Percentiles rank a stretch among this genome's conserved stretches.
Evolutionary conservation across 108 stramenopile species (phyloP).

Genomic region (Skeletonema potamos): DNA sequence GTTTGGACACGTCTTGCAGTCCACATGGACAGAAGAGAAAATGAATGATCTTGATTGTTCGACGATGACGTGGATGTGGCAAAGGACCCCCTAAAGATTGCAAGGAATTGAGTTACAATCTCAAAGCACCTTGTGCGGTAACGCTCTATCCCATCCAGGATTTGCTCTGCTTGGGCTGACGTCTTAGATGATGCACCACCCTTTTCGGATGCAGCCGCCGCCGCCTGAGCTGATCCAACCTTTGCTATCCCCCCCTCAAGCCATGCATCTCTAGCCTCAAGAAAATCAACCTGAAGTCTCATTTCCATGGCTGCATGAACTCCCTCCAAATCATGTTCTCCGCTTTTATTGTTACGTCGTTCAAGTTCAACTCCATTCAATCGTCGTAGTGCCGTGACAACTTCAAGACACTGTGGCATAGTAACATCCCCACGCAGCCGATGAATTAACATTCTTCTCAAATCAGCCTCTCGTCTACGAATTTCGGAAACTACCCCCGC

Average conservation of each 20-base stretch:
- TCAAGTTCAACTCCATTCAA: slow-evolving; percentile 85
- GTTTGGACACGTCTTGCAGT: slow-evolving; percentile 69
- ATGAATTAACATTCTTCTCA: slow-evolving; percentile 72
- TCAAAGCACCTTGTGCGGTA: slow-evolving; percentile 89
- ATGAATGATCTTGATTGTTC: slow-evolving; percentile 46
- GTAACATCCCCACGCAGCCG: slow-evolving; percentile 77
- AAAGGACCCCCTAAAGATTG: slow-evolving; percentile 72
- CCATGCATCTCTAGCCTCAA: slow-evolving; percentile 86
- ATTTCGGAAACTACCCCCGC: slow-evolving; percentile 75
- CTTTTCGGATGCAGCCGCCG: slow-evolving; percentile 5
- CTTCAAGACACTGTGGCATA: slow-evolving; percentile 87
- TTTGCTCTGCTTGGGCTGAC: slow-evolving; percentile 62
- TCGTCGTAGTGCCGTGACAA: slow-evolving; percentile 80
- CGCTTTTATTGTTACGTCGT: slow-evolving; percentile 37
- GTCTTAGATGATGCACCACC: slow-evolving; percentile 9
- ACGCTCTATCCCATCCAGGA: slow-evolving; percentile 84
- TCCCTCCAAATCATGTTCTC: slow-evolving; percentile 56
- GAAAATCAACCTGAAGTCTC: slow-evolving; percentile 80
- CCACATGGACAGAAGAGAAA: slow-evolving; percentile 81
- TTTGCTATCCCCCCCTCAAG: slow-evolving; percentile 54
- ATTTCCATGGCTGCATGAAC: slow-evolving; percentile 79
- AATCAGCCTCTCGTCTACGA: slow-evolving; percentile 74
- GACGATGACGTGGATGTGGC: slow-evolving; percentile 36
- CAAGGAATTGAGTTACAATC: slow-evolving; percentile 85
- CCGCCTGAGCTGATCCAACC: slow-evolving; percentile 41